Base-by-base conservation (phyloP, 345 rosid genomes). In the Salix brachista region DNA sequence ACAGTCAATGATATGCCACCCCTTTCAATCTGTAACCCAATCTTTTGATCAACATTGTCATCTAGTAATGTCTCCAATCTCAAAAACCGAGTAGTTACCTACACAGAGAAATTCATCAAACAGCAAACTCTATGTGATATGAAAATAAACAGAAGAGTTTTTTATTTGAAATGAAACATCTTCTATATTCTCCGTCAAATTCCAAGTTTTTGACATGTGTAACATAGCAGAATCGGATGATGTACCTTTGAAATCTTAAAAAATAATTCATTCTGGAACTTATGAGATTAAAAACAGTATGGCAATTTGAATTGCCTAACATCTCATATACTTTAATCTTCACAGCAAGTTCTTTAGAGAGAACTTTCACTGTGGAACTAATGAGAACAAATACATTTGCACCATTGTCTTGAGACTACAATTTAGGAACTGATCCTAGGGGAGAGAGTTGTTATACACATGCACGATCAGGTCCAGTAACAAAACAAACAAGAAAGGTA, bases 31-130 rank as follows among this genome's bases (percentile, higher is more conserved):
- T 91, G 87, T 75, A 96, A 68, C 79, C 85, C 90, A 82, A 96
- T 78, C 60, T 72, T 76, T 70, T 87, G 86, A 71, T 81, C 88
- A 74, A 96, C 94, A 80, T 87, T 80, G 54, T 92, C 97, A 87
- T 96, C 99, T 79, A 96, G 88, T 77, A 92, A 74, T 74, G 84
- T 86, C 84, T 93, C 99, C 90, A 96, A 79, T 75, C 72, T 89
- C 79, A 93, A 81, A 89, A 96, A 93, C 69, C 87, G 98, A 6
- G 99, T 93, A 74, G 87, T 86, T 44, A 96, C 94, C 99, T 96
- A 89, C 84, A 76, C 8, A 28, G 39, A 69, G 7, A 28, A 54
- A 64, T 52, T 48, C 6, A 50, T 14, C 21, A n/a, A 75, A 75
- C 8, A 2, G 2, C 41, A 73, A 21, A 64, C 42, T 74, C 60